phyloP scores from a whole-genome alignment of 306 rosid species.

The Pyrus bretschneideri region DNA sequence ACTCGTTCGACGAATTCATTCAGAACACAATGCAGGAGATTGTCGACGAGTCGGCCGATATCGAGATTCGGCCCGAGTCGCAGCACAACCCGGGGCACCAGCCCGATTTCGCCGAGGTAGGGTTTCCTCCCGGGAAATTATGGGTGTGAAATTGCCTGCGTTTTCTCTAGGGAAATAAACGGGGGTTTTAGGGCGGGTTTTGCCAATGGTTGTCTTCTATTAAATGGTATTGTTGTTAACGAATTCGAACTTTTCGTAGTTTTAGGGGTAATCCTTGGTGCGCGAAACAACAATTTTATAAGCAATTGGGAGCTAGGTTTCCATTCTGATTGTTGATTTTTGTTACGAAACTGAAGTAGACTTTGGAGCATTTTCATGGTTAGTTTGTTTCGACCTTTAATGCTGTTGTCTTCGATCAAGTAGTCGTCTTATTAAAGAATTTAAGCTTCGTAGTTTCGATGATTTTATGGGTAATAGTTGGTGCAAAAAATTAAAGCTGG shows the following conservation, averaged over 20 bases:
- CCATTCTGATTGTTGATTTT: not conserved
- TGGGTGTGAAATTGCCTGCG: not conserved
- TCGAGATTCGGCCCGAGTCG: conserved; percentile 92
- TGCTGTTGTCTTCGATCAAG: not conserved
- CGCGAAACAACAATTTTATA: not conserved
- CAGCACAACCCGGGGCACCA: conserved; percentile 97
- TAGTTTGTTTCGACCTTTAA: not conserved
- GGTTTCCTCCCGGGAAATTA: not conserved
- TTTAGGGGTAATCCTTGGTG: not conserved
- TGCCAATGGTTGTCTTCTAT: not conserved
- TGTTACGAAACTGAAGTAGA: not conserved
- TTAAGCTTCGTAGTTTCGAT: not conserved
- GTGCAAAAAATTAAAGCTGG: not conserved
- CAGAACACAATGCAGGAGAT: conserved; percentile 98
- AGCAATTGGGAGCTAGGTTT: not conserved
- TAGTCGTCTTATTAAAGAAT: not conserved
- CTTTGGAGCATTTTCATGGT: not conserved
- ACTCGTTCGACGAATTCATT: conserved; percentile 92
- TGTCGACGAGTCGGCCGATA: conserved; percentile 86
- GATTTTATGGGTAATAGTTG: not conserved
- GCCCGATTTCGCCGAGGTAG: conserved; percentile 78
- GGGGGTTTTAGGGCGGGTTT: not conserved
- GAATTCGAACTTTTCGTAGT: not conserved
- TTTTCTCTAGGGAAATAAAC: not conserved
- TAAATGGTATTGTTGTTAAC: not conserved